These are phyloP conservation scores for Capronia epimyces DNA, from an alignment of 2,329 filamentous ascomycete genomes.

Conservation along the genomic window DNA sequence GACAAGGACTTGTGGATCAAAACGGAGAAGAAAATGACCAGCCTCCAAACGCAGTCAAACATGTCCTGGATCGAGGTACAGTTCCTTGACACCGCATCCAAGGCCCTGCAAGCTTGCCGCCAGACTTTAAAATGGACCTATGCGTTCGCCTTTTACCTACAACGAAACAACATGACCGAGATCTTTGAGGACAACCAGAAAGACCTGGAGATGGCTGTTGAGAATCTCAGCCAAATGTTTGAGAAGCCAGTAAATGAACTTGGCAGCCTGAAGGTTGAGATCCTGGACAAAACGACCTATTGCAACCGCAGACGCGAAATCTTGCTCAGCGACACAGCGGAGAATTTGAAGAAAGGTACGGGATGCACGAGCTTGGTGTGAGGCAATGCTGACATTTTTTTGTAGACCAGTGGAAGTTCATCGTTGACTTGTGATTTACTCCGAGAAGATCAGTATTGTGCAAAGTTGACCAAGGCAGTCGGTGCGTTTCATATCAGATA, in stretches of 20 bases:
- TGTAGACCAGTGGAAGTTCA: slow-evolving; percentile 44
- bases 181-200: slow-evolving; percentile 99
- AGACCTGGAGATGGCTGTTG: slow-evolving; percentile 93
- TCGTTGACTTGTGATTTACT: slow-evolving; percentile 37
- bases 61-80: slow-evolving; percentile 99
- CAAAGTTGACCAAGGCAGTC: background rate
- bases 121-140: slow-evolving; percentile 99
- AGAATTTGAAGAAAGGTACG: slow-evolving; percentile 82
- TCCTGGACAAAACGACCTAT: slow-evolving; percentile 97
- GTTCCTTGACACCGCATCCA: slow-evolving; percentile 87
- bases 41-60: slow-evolving; percentile 84
- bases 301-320: slow-evolving; percentile 91
- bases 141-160: slow-evolving; percentile 96
- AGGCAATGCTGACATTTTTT: slow-evolving; percentile 9
- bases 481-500: background rate
- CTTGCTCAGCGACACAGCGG: slow-evolving; percentile 82
- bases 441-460: background rate
- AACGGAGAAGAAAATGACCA: slow-evolving; percentile 98
- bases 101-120: slow-evolving; percentile 91
- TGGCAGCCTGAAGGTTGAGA: slow-evolving; percentile 83
- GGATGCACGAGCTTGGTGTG: slow-evolving; percentile 22
- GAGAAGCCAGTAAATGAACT: slow-evolving; percentile 91
- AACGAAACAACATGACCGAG: slow-evolving; percentile 87
- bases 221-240: slow-evolving; percentile 97
- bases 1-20: slow-evolving; percentile 95